Percentiles rank a stretch among this genome's conserved stretches.
These are phyloP conservation scores for Jatropha podagrica DNA, from an alignment of 441 rosid species.

Conservation along the genomic window DNA sequence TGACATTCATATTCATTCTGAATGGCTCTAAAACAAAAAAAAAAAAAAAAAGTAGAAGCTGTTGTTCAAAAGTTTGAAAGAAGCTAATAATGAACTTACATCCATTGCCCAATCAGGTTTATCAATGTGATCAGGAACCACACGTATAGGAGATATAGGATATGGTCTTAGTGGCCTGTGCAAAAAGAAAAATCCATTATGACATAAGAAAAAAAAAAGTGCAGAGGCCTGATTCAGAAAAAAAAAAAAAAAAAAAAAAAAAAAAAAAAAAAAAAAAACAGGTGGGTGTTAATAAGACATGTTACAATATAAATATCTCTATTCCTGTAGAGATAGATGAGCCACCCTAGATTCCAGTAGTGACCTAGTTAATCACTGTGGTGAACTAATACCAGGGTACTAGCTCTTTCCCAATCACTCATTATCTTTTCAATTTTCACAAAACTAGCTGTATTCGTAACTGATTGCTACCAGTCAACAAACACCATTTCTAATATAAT, in stretches of 20 bases:
- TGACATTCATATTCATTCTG: background rate
- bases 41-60: constrained; percentile 12
- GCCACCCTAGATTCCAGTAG: background rate
- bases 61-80: constrained; percentile 3
- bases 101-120: constrained; percentile 91
- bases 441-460: background rate
- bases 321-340: background rate
- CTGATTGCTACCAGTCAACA: background rate
- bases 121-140: constrained; percentile 65
- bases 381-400: background rate
- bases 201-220: background rate
- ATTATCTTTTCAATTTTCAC: background rate
- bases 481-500: background rate
- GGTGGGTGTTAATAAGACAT: background rate
- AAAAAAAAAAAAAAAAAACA: background rate
- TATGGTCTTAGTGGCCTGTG: constrained; percentile 75
- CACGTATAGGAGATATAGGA: constrained; percentile 66
- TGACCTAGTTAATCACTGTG: background rate
- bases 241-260: background rate
- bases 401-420: background rate
- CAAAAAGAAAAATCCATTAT: constrained; percentile 17
- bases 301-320: background rate
- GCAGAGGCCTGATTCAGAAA: background rate
- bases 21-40: background rate
- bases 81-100: constrained; percentile 46